A percentile compares a stretch with the other conserved stretches of the same genome.
Conservation (phyloP, 2,329 filamentous ascomycete genomes). For the Aotearoamyces nothofagi region DNA sequence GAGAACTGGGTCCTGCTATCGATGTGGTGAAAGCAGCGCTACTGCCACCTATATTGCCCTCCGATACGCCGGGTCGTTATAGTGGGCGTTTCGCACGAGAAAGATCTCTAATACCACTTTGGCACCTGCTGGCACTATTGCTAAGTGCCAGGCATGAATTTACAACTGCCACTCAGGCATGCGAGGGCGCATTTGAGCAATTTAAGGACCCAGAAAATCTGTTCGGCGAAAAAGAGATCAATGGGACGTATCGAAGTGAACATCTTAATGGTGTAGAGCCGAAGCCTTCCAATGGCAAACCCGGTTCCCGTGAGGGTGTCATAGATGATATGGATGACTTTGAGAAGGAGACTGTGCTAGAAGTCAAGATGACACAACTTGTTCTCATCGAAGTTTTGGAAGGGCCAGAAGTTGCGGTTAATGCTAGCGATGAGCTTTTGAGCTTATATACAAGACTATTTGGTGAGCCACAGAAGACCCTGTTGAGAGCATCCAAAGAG, state of each 20-base stretch:
- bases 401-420: slow-evolving; percentile 73
- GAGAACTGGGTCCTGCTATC: slow-evolving; percentile 68
- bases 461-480: slow-evolving; percentile 35
- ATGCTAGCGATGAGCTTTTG: slow-evolving; percentile 73
- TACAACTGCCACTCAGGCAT: slow-evolving; percentile 63
- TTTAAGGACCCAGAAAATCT: slow-evolving; percentile 59
- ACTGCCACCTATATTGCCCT: slow-evolving; percentile 36
- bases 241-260: slow-evolving; percentile 41
- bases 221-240: slow-evolving; percentile 44
- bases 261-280: slow-evolving; percentile 35
- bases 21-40: slow-evolving; percentile 69
- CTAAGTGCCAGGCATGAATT: slow-evolving; percentile 81
- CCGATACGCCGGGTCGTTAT: slow-evolving; percentile 11
- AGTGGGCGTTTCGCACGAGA: slow-evolving; percentile 33
- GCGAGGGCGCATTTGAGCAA: slow-evolving; percentile 83
- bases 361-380: slow-evolving; percentile 92
- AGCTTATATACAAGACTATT: slow-evolving; percentile 72
- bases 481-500: slow-evolving; percentile 18
- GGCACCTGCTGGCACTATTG: slow-evolving; percentile 80
- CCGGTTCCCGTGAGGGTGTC: slow-evolving; percentile 27
- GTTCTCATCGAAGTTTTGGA: slow-evolving; percentile 71
- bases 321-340: slow-evolving; percentile 69
- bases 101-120: slow-evolving; percentile 58
- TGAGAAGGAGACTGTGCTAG: slow-evolving; percentile 78
- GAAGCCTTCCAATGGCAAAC: slow-evolving; percentile 23